Conservation (phyloP, 306 rosid species). For the Vachellia pachyceras region DNA sequence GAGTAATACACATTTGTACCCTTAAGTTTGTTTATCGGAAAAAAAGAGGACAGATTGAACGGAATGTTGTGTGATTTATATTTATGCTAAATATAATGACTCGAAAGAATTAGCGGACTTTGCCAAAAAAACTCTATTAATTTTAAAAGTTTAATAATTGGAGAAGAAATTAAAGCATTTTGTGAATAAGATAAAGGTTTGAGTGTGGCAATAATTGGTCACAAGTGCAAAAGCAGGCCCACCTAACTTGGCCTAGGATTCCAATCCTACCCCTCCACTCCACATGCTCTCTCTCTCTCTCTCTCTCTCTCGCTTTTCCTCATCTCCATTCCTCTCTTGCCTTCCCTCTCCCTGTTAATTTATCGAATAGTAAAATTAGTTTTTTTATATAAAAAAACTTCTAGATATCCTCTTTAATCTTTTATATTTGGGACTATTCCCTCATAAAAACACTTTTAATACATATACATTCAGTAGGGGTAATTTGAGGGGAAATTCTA, state of each 20-base stretch:
- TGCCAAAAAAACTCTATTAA: not conserved
- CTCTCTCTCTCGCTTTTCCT: conserved; percentile 52
- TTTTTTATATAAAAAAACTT: too few relatives aligned
- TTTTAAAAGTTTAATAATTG: not conserved
- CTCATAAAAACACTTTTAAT: too few relatives aligned
- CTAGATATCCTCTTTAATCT: too few relatives aligned
- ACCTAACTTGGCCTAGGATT: conserved; percentile 71
- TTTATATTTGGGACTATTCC: not conserved
- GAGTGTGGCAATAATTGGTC: conserved; percentile 65
- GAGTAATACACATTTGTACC: too few relatives aligned
- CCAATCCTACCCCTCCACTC: conserved; percentile 57
- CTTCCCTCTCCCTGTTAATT: conserved; percentile 36
- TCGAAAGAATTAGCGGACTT: not conserved
- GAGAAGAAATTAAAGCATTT: not conserved
- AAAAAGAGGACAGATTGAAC: not conserved
- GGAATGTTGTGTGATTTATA: not conserved
- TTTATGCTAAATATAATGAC: not conserved
- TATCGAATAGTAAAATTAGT: not conserved
- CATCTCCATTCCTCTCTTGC: conserved; percentile 40
- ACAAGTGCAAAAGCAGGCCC: conserved; percentile 49
- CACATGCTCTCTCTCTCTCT: too few relatives aligned
- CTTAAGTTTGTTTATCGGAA: too few relatives aligned
- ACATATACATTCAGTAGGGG: too few relatives aligned
- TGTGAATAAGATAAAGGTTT: not conserved
- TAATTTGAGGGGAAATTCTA: too few relatives aligned